Conservation (phyloP, 176 grass and related monocot genomes). For the Cenchrus americanus region DNA sequence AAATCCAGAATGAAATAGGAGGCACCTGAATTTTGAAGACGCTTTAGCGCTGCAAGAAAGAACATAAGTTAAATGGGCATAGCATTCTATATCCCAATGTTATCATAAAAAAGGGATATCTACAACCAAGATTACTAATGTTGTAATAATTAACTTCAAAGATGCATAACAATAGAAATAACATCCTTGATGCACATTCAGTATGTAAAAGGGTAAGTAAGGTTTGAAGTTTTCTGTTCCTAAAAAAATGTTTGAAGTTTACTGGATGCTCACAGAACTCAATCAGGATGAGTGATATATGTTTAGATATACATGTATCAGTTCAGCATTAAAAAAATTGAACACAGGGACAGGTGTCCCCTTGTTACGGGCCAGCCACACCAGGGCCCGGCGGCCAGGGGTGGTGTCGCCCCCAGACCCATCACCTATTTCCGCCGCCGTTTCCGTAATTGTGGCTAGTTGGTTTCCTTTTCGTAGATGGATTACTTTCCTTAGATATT, state of each 20-base stretch:
- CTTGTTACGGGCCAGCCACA: no score
- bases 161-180: constrained; percentile 30
- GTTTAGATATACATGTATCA: constrained; percentile 17
- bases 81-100: constrained; percentile 5
- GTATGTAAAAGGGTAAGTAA: constrained; percentile 22
- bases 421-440: no score
- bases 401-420: no score
- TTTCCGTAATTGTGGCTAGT: no score
- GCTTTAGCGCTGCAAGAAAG: constrained; percentile 75
- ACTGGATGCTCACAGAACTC: not conserved
- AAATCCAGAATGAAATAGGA: constrained; percentile 94
- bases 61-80: constrained; percentile 37
- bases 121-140: constrained; percentile 7
- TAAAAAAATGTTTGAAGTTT: not conserved
- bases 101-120: not conserved
- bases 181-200: constrained; percentile 3
- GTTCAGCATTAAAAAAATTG: not conserved
- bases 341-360: not conserved
- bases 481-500: no score
- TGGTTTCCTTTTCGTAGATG: no score
- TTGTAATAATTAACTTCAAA: constrained; percentile 25
- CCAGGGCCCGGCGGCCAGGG: no score
- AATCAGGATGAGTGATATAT: constrained; percentile 14
- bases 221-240: not conserved
- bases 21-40: constrained; percentile 75